Evolutionary conservation across 805 yeast species (phyloP).

Genomic region (Candida hispaniensis): DNA sequence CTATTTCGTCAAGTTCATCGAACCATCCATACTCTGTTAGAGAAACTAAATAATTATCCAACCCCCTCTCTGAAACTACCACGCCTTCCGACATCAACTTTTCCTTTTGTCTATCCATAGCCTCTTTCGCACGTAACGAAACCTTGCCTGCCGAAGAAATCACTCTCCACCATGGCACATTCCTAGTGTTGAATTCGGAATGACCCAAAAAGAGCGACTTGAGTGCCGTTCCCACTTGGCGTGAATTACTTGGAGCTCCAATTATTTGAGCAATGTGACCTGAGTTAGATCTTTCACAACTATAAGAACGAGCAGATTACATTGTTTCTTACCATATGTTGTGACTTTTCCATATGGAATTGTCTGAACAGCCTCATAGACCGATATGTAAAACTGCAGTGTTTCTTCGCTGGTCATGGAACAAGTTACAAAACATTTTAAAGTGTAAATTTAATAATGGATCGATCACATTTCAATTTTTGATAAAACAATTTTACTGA

Average conservation of each 20-base stretch:
- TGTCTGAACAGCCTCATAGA: conserved; percentile 41
- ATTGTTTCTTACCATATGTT: conserved; percentile 42
- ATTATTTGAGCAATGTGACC: conserved; percentile 61
- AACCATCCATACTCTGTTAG: conserved; percentile 56
- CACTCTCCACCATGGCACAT: conserved; percentile 78
- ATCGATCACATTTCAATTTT: conserved; percentile 11
- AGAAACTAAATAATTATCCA: conserved; percentile 29
- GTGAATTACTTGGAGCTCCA: conserved; percentile 51
- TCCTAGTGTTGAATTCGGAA: conserved; percentile 29
- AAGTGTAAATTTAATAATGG: not conserved
- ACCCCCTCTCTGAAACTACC: conserved; percentile 25
- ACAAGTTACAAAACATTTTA: no score
- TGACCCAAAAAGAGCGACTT: no score
- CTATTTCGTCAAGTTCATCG: conserved; percentile 14
- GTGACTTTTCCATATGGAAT: conserved; percentile 59
- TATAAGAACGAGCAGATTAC: not conserved
- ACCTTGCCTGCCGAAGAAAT: conserved; percentile 53
- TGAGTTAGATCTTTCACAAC: conserved; percentile 15
- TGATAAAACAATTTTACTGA: not conserved
- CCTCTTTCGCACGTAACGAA: conserved; percentile 35
- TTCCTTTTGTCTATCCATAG: conserved; percentile 39
- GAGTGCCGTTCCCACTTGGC: conserved; percentile 66
- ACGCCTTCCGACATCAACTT: conserved; percentile 39
- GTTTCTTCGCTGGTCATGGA: conserved; percentile 34
- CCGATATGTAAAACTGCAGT: conserved; percentile 48